Evolutionary conservation across 1,284 basidiomycete species (phyloP).

Genomic region (Malassezia arunalokei): DNA sequence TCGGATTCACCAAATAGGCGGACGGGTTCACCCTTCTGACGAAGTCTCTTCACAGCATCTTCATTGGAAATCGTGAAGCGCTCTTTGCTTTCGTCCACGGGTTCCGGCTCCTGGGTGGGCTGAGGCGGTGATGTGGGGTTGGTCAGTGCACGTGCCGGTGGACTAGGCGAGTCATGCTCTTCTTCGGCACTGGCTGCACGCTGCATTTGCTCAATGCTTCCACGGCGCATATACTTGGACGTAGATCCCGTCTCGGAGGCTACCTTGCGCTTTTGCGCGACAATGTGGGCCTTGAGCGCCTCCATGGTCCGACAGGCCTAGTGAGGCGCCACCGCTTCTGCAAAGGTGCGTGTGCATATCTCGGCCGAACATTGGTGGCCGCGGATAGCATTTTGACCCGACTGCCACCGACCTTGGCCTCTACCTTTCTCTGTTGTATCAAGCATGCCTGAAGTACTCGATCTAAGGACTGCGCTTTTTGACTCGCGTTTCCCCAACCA

Average conservation of each 20-base stretch:
- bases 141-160: no score
- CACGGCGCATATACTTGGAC: constrained; percentile 31
- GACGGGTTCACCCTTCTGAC: constrained; percentile 83
- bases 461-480: constrained; percentile 41
- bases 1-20: constrained; percentile 88
- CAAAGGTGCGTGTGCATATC: background rate
- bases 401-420: background rate
- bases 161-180: no score
- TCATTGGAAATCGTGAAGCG: constrained; percentile 83
- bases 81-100: constrained; percentile 8
- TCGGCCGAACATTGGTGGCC: constrained; percentile 3
- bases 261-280: constrained; percentile 62
- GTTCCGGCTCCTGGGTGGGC: background rate
- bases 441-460: constrained; percentile 29
- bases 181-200: no score
- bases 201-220: constrained; percentile 22
- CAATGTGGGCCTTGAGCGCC: constrained; percentile 74
- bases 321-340: no score
- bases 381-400: no score
- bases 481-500: constrained; percentile 46
- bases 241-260: constrained; percentile 46
- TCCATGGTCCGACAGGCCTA: constrained; percentile 54
- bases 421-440: background rate
- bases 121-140: background rate
- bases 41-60: constrained; percentile 75